Base-by-base conservation (phyloP, 305 asterid genomes). In the Fraxinus paxiana region DNA sequence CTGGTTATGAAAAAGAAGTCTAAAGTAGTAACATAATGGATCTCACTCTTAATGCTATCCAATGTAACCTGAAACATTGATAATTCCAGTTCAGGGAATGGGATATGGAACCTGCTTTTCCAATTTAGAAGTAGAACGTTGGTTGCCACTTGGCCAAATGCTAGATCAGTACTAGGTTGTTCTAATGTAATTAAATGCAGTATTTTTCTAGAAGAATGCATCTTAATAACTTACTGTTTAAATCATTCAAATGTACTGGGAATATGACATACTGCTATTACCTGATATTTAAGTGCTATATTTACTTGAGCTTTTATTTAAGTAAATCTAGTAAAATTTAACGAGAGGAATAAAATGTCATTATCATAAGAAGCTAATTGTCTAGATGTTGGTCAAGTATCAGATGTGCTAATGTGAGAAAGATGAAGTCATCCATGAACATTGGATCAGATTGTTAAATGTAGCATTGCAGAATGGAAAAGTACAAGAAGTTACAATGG, bases 101-200 rank as follows among this genome's bases (percentile, higher is more conserved):
- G 78, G 80, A 80, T 20, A 41, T 86, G 65, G 76, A 80, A 82
- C 81, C 48, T 69, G 35, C 71, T 48, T 59, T 22, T 69, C 81
- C 69, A 41, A 70, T 8, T 48, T 17, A 35, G 78, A 75, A 75
- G 63, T 6, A 17, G 31, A 30, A 41, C 35, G 26, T 10, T 41
- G 12, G 7, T 78, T 78, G 34, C 81, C 75, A 43, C 70, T 79
- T 69, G 70, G 63, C 41, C 77, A 33, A 28, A 69, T 48, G 34
- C 82, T 28, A 75, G 81, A 77, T 28, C 35, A 82, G 79, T 71
- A 43, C 70, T 74, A 24, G 83, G 70, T 63, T 34, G 71, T 80
- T 30, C 33, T 20, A 10, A n/a, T 78, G 24, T 5, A 30, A 20
- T 56, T 9, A 77, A 56, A 43, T 61, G 41, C 61, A 75, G 77